Conservation (phyloP, 352 stramenopile genomes). For the Phytopythium vexans region DNA sequence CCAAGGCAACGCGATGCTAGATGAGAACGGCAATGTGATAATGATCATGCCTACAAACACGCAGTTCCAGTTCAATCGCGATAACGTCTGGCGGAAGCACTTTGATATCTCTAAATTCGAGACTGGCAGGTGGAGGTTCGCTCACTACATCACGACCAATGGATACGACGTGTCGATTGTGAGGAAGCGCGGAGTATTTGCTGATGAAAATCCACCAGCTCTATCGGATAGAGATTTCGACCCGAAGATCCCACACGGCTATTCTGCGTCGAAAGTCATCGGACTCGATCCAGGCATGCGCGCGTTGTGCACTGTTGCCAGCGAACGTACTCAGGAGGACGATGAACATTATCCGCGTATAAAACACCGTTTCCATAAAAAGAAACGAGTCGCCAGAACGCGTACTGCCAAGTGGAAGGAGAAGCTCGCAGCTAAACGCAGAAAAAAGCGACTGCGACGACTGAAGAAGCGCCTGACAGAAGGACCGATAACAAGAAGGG, state of each 20-base stretch:
- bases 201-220: background rate
- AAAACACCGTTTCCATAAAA: no score
- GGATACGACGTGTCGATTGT: slow-evolving; percentile 1
- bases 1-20: background rate
- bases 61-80: background rate
- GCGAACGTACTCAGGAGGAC: no score
- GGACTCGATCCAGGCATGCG: no score
- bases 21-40: background rate
- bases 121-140: slow-evolving; percentile 1
- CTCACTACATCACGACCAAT: slow-evolving; percentile 1
- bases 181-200: background rate
- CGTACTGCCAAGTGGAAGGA: no score
- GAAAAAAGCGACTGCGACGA: no score
- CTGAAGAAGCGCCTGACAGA: no score
- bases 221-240: background rate
- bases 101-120: background rate
- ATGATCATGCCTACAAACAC: background rate
- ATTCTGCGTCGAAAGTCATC: no score
- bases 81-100: background rate
- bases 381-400: no score
- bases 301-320: no score
- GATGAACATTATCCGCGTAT: no score
- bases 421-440: no score
- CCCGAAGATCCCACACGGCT: background rate
- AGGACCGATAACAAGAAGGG: no score